Evolutionary conservation across 352 stramenopile genomes (phyloP), one percentile per base, ranked within the genome.

Genomic region (Pythium folliculosum): DNA sequence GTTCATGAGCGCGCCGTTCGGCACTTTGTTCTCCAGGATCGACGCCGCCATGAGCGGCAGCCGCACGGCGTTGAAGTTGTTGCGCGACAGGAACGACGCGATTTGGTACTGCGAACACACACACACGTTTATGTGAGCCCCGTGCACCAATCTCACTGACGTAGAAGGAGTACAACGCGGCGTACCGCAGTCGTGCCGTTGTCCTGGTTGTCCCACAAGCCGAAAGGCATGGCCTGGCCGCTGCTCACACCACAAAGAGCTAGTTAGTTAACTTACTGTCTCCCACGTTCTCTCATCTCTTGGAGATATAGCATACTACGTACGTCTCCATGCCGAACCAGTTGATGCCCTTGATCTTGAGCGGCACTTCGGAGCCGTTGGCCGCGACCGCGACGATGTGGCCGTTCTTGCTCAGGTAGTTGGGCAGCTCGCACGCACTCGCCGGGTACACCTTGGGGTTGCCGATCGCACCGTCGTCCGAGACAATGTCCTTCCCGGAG

Each of bases 271-370:
- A n/a, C n/a, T n/a, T n/a, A n/a, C n/a, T n/a, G n/a, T n/a, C n/a
- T n/a, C n/a, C n/a, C 27, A 32, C 2, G 27, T 32, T 47, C 17
- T 6, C 14, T 47, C 17, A n/a, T 8, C 35, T 37, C 57, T 10
- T 25, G 1, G 37, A 57, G 6, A 49, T 10, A 37, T 1, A 57
- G n/a, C 14, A 21, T 16, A 3, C n/a, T 12, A 63, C 81, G 60
- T 77, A 84, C 48, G 68, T 70, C 49, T 95, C 73, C 83, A 93
- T 91, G 56, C 87, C 87, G 47, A 90, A 84, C 87, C 87, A 95
- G 76, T 95, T 95, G 54, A 95, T 72, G 48, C 85, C 85, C 66
- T 95, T 93, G 62, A 95, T 89, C 68, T 91, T 82, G 25, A 95
- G 73, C 54, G 82, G 81, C 54, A 81, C 82, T 23, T 86, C 76